phyloP scores from a whole-genome alignment of 768 basidiomycete species.

The Daedaleopsis sinensis region DNA sequence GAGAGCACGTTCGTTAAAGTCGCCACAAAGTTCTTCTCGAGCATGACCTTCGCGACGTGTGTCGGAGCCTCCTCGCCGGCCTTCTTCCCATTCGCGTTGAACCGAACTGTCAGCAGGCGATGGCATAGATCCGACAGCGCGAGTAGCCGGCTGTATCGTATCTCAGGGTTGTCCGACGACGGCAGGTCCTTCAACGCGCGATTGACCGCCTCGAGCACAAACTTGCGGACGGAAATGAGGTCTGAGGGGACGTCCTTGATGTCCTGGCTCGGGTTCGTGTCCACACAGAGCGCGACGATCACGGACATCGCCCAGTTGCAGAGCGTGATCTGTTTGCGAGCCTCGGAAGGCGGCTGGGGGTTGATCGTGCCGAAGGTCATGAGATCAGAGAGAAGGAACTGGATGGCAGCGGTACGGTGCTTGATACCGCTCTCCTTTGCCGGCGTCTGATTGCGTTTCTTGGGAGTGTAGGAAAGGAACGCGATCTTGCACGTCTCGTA shows the following conservation, averaged over 20 bases:
- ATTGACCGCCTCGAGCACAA: slow-evolving; percentile 86
- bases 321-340: slow-evolving; percentile 59
- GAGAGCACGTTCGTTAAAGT: slow-evolving; percentile 85
- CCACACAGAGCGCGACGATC: slow-evolving; percentile 91
- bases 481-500: slow-evolving; percentile 90
- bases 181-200: slow-evolving; percentile 83
- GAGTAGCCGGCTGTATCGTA: slow-evolving; percentile 85
- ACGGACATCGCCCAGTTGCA: slow-evolving; percentile 91
- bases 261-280: slow-evolving; percentile 66
- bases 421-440: slow-evolving; percentile 67
- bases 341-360: slow-evolving; percentile 56
- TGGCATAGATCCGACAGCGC: slow-evolving; percentile 87
- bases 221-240: slow-evolving; percentile 87
- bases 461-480: slow-evolving; percentile 78
- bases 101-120: slow-evolving; percentile 81
- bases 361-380: slow-evolving; percentile 77
- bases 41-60: slow-evolving; percentile 95
- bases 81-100: slow-evolving; percentile 54
- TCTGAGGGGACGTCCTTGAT: slow-evolving; percentile 79
- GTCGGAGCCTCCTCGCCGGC: slow-evolving; percentile 77
- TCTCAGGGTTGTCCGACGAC: slow-evolving; percentile 57
- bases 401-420: slow-evolving; percentile 65
- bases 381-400: slow-evolving; percentile 83
- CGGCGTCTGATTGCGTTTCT: slow-evolving; percentile 58
- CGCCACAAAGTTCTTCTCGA: slow-evolving; percentile 95